These are phyloP conservation scores for Wickerhamomyces queroliae DNA, from an alignment of 805 yeast genomes.

Conservation along the genomic window DNA sequence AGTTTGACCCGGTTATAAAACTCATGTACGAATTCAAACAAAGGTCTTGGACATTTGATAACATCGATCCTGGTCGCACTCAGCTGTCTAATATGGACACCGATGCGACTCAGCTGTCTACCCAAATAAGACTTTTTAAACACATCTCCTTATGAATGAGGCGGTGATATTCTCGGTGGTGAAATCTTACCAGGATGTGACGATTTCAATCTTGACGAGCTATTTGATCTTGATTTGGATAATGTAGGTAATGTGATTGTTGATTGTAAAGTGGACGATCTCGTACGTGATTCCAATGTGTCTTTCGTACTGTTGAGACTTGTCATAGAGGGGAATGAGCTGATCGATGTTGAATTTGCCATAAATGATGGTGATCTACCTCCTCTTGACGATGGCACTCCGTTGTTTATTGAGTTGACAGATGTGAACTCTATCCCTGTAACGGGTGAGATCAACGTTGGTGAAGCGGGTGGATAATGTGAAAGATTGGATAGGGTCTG, in stretches of 20 bases:
- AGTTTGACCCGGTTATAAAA: too few relatives aligned
- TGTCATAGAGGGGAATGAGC: slow-evolving; percentile 21
- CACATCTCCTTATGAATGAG: slow-evolving; percentile 1
- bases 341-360: slow-evolving; percentile 3
- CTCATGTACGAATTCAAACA: too few relatives aligned
- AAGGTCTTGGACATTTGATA: too few relatives aligned
- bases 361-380: slow-evolving; percentile 2
- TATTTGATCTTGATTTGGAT: slow-evolving; percentile 11
- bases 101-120: too few relatives aligned
- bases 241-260: slow-evolving; percentile 3
- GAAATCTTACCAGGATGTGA: slow-evolving; percentile 7
- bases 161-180: slow-evolving; percentile 5
- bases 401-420: not conserved
- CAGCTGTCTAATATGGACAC: too few relatives aligned
- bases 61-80: too few relatives aligned
- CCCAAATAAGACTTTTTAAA: slow-evolving; percentile 9
- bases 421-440: not conserved
- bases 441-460: slow-evolving; percentile 20
- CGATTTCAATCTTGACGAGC: slow-evolving; percentile 1
- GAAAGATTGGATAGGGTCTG: not conserved
- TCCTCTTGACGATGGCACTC: slow-evolving; percentile 14
- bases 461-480: slow-evolving; percentile 14
- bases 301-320: slow-evolving; percentile 8
- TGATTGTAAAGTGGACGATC: not conserved
- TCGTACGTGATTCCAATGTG: slow-evolving; percentile 1